Percentiles rank a stretch among this genome's conserved stretches.
phyloP scores from a whole-genome alignment of 495 filamentous ascomycete species.

The Xylaria castorea region DNA sequence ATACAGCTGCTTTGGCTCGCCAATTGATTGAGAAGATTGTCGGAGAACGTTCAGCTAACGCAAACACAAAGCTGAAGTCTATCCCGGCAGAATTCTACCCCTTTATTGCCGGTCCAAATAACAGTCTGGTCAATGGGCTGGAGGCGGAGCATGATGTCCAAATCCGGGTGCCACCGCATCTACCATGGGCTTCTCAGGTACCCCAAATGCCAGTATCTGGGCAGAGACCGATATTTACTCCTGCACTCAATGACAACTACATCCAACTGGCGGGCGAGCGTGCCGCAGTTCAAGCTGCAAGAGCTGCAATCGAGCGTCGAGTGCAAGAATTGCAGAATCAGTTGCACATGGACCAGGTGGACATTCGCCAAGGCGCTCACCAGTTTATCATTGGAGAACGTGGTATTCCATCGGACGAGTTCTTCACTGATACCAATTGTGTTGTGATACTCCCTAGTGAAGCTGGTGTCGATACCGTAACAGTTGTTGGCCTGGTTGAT shows the following conservation, averaged over 20 bases:
- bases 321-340: conserved; percentile 72
- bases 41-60: conserved; percentile 80
- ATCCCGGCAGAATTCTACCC: conserved; percentile 94
- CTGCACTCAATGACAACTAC: conserved; percentile 67
- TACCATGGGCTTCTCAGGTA: conserved; percentile 72
- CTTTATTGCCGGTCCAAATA: conserved; percentile 87
- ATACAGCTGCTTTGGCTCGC: conserved; percentile 79
- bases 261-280: conserved; percentile 91
- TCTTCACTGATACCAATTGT: conserved; percentile 90
- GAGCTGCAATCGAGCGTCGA: conserved; percentile 76
- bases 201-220: conserved; percentile 69
- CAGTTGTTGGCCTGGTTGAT: conserved; percentile 79
- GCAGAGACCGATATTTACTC: conserved; percentile 68
- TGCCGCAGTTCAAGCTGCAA: conserved; percentile 76
- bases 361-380: conserved; percentile 79
- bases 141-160: conserved; percentile 69
- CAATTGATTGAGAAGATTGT: conserved; percentile 84
- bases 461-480: conserved; percentile 79
- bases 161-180: conserved; percentile 80
- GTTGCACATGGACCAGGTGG: conserved; percentile 73
- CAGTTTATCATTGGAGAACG: conserved; percentile 89
- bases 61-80: conserved; percentile 75
- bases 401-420: conserved; percentile 78
- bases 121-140: conserved; percentile 67
- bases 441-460: conserved; percentile 78